Evolutionary conservation across 2,329 filamentous ascomycete species (phyloP), one percentile per base, ranked within the genome.

Genomic region (Aspergillus spinulosporus): DNA sequence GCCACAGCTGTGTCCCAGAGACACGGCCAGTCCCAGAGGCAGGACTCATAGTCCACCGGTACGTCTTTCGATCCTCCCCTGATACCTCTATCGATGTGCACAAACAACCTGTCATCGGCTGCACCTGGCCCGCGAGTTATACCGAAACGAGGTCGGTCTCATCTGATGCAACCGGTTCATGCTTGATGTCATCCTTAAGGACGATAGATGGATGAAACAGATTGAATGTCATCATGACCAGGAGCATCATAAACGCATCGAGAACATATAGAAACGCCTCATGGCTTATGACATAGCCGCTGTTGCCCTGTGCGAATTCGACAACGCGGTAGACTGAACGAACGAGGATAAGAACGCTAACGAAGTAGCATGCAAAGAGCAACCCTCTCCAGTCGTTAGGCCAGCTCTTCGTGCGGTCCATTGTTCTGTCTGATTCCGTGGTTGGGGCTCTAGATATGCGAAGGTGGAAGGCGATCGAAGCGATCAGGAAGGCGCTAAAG

Each of bases 261-360:
- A 62, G 59, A 1, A 62, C 14, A 53, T 62, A 62, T 29, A 64
- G 21, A 14, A 21, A 60, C 2, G 37, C 9, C 37, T 64, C 57
- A 42, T 59, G 53, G 5, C 29, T 26, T 5, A 54, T 14, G 5
- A 61, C 7, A 46, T 54, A 56, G 8, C 59, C 59, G 26, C 52
- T 15, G 11, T 51, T 54, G 3, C 57, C 45, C 40, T 57, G 51
- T 3, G 48, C 39, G 31, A 56, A 61, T 29, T 62, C 55, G 1
- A 58, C 11, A 2, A 64, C 26, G 1, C 54, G 51, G 4, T 54
- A 62, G 1, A 60, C 34, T n/a, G 52, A 64, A 4, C 60, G 53
- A 2, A 58, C 46, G 36, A 64, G 57, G 7, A 64, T 58, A n/a
- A 64, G 43, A 7, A 57, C 7, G n/a, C 56, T 51, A 6, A 14